Evolutionary conservation across 108 stramenopile genomes (phyloP).

Genomic region (Cyclotella distinguenda): DNA sequence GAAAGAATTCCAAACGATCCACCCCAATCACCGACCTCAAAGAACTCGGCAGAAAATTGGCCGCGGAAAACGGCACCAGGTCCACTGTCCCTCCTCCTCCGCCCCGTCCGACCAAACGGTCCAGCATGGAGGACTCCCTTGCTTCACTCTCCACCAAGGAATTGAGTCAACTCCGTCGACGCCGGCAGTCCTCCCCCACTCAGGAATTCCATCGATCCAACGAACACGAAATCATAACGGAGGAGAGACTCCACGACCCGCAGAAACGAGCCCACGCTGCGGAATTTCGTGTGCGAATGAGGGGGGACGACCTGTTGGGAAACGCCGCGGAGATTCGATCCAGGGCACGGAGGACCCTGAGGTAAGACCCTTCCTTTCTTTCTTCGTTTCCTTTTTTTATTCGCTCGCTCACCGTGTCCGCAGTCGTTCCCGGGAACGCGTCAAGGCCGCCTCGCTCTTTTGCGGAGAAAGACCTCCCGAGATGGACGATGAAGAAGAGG

Average conservation of each 20-base stretch:
- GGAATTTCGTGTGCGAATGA: not conserved
- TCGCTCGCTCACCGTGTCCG: not conserved
- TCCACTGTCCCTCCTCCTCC: not conserved
- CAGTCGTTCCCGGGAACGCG: conserved; percentile 33
- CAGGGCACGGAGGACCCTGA: conserved; percentile 33
- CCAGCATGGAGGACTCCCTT: not conserved
- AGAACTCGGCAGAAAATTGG: conserved; percentile 27
- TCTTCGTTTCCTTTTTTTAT: not conserved
- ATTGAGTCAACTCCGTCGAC: conserved; percentile 15
- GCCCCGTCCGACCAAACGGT: conserved; percentile 6
- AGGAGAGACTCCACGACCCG: too few species aligned
- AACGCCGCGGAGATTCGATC: conserved; percentile 32
- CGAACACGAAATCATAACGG: not conserved
- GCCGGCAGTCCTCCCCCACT: not conserved
- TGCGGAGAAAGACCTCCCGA: conserved; percentile 17
- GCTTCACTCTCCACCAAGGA: conserved; percentile 34
- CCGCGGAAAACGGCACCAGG: conserved; percentile 6
- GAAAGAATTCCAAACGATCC: too few species aligned
- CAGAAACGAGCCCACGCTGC: too few species aligned
- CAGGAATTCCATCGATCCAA: too few species aligned
- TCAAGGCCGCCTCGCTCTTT: conserved; percentile 24
- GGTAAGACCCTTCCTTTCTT: not conserved
- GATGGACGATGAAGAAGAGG: conserved; percentile 8
- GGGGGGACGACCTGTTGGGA: conserved; percentile 30
- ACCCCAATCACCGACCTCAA: too few species aligned